Base-by-base conservation (phyloP, 495 filamentous ascomycete species). In the Hypomontagnella submonticulosa region DNA sequence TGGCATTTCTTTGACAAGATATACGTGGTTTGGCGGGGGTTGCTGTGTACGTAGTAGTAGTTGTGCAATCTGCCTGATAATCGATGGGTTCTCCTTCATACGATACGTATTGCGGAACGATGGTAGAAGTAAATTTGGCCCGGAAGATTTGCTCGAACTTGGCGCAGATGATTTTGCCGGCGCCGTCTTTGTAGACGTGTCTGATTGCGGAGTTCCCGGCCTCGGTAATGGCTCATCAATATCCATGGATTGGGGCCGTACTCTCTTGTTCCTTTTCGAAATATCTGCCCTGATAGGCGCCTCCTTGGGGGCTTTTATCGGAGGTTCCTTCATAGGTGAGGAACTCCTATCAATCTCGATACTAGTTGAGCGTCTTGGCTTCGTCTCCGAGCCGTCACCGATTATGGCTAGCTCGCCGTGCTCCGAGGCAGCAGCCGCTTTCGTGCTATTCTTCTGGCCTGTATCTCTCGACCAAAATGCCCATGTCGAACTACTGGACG, bases 391-490 rank as follows among this genome's bases (percentile, higher is more conserved):
- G 4, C 83, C 79, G 33, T 89, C 87, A 11, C 88, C 86, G 16
- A 84, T 84, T n/a, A 92, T 81, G 9, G 89, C 87, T 10, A 92
- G 75, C 71, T 94, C 87, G 2, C 89, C 89, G 27, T 84, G 71
- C 66, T 89, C 83, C 8, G 77, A 70, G 5, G 58, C 38, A 30
- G 55, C 11, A 0, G 43, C 36, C 3, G 63, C 19, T 38, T 71
- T 75, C 34, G 81, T 76, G 19, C 70, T 71, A 1, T 80, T 53
- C 51, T 70, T 78, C 16, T 73, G 63, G 7, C 84, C 68, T 15
- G 82, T 75, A 13, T 91, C 90, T 54, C 84, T 86, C 5, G 89
- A 92, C 90, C 90, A 96, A 63, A 96, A 96, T 0, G 89, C 91
- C 92, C 92, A 96, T 1, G 88, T 90, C 5, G 90, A 90, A 15